Evolutionary conservation across 306 rosid genomes (phyloP).

Genomic region (Phaseolus lunatus): DNA sequence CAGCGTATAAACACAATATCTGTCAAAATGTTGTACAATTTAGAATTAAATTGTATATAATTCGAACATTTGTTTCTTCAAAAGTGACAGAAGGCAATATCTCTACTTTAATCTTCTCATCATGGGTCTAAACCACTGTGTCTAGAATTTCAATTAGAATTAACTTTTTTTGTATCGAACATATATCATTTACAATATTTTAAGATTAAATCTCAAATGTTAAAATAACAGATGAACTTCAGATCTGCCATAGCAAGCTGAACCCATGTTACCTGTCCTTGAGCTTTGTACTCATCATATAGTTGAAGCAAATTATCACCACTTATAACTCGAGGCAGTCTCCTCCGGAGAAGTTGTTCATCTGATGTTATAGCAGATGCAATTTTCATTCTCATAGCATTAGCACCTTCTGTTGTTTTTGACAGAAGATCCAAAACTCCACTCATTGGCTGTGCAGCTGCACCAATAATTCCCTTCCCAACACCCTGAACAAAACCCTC

Average conservation of each 20-base stretch:
- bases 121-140: constrained; percentile 12
- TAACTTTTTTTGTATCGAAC: constrained; percentile 14
- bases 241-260: constrained; percentile 25
- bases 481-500: constrained; percentile 99
- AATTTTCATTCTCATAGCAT: constrained; percentile 98
- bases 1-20: constrained; percentile 23
- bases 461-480: constrained; percentile 98
- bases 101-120: constrained; percentile 16
- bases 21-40: not conserved
- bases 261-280: constrained; percentile 85
- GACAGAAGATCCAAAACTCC: constrained; percentile 98
- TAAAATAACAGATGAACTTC: constrained; percentile 34
- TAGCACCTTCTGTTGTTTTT: constrained; percentile 98
- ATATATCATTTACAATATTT: not conserved
- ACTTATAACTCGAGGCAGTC: constrained; percentile 89
- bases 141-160: constrained; percentile 29
- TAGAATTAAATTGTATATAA: constrained; percentile 13
- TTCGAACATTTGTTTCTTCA: constrained; percentile 15
- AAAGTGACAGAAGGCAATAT: constrained; percentile 4
- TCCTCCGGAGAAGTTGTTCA: constrained; percentile 94
- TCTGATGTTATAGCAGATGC: constrained; percentile 96
- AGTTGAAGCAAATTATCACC: constrained; percentile 93
- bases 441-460: constrained; percentile 98
- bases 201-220: constrained; percentile 23
- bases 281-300: constrained; percentile 85